These are phyloP conservation scores for Phialophora chinensis DNA, from an alignment of 2,329 filamentous ascomycete species.

Conservation along the genomic window DNA sequence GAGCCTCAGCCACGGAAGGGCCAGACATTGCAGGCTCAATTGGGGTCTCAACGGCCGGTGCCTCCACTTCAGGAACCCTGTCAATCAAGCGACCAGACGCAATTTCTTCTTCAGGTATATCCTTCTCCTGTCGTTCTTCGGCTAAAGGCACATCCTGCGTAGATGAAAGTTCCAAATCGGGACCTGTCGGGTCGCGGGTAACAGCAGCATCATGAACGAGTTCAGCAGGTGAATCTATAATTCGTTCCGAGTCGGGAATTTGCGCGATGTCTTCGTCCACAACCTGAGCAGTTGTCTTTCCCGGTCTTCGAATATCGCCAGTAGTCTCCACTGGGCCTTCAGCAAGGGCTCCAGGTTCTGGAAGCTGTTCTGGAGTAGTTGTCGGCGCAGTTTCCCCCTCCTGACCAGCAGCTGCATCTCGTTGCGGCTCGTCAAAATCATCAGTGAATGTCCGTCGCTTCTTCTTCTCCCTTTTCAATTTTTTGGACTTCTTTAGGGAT, in stretches of 20 bases:
- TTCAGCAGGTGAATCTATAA: not conserved
- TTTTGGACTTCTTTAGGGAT: constrained; percentile 33
- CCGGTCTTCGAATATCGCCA: not conserved
- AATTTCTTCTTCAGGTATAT: not conserved
- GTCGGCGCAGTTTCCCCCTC: not conserved
- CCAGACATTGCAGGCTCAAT: not conserved
- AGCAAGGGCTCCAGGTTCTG: not conserved
- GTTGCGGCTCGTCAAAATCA: constrained; percentile 1
- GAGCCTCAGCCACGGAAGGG: not conserved
- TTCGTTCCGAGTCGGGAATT: not conserved
- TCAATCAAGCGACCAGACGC: not conserved
- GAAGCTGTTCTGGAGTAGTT: not conserved
- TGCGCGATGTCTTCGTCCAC: not conserved
- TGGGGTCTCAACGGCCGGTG: not conserved
- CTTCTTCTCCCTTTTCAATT: constrained; percentile 42
- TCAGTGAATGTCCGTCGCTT: constrained; percentile 14
- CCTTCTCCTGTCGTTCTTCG: not conserved
- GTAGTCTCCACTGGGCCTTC: not conserved
- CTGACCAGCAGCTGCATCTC: not conserved
- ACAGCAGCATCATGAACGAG: not conserved
- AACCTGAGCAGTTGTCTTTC: not conserved
- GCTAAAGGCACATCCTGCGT: no score
- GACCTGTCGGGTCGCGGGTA: not conserved
- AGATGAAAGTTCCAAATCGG: not conserved
- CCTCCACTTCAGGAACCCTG: not conserved